Evolutionary conservation across 129 eudicot species (phyloP), one percentile per base, ranked within the genome.

Genomic region (Solidago caesia): DNA sequence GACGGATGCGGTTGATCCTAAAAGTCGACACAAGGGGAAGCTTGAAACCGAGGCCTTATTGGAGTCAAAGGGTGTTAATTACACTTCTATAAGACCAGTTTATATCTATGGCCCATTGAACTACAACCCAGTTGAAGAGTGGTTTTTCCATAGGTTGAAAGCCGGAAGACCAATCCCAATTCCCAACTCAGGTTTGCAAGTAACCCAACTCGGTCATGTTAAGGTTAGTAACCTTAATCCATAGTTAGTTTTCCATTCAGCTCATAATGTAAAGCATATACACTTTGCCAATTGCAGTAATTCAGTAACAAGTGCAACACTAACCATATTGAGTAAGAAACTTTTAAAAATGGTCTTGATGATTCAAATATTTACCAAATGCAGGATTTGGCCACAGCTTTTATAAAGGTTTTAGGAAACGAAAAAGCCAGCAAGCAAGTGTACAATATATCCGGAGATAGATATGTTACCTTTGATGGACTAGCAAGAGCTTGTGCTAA

Each of bases 1-100:
- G 99, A 58, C 53, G 47, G 99, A 94, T 80, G 99, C 97, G 59
- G 99, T 88, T 76, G 99, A 94, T 78, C 99, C 99, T 47, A 94
- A 94, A 87, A 94, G 99, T 76, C 79, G 99, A 76, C 99, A 94
- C 85, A 94, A 94, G 86, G 99, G 99, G 41, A 94, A 94, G 84
- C 97, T 94, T 25, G 97, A 91, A 65, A 94, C 99, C 5, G 99
- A 94, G 85, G 76, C 82, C 71, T 87, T 94, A 77, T 83, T 94
- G 70, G 84, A 73, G 57, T 77, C 91, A 26, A 80, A 85, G 67
- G 99, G 80, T 61, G 96, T 87, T 59, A 94, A 94, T 59, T 94
- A 84, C 83, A 94, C 99, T 56, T 89, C 97, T 69, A 7, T 94
- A 6, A 88, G 99, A 73, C 99, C 99, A 7, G 99, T 94, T 65